A percentile compares a stretch with the other conserved stretches of the same genome.
Evolutionary conservation across 345 rosid genomes (phyloP).

Genomic region (Laguncularia racemosa): DNA sequence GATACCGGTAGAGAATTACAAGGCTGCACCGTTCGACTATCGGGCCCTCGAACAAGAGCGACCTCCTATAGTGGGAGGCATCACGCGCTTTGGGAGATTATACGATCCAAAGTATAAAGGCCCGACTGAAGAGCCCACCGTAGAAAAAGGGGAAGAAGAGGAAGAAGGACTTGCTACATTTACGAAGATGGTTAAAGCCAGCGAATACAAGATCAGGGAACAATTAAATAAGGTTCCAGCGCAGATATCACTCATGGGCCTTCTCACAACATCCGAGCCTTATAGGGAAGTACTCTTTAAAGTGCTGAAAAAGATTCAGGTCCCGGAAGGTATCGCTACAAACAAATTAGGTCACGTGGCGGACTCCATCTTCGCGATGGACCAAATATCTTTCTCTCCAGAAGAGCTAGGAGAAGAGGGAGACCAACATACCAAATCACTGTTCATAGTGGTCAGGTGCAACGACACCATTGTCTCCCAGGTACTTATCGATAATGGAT

Average conservation of each 20-base stretch:
- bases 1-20: no score
- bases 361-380: neutral
- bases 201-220: neutral
- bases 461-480: neutral
- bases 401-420: neutral
- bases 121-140: no score
- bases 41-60: no score
- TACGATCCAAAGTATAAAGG: no score
- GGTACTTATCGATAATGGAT: neutral
- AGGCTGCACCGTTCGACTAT: no score
- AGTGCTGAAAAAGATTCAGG: neutral
- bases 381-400: neutral
- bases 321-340: neutral
- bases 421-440: neutral
- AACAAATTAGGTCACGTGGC: neutral
- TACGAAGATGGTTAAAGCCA: neutral
- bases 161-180: no score
- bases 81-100: no score
- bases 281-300: neutral
- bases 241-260: neutral
- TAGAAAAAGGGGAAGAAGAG: no score
- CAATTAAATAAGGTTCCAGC: neutral
- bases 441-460: neutral
- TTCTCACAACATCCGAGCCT: neutral
- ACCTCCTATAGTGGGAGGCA: no score